Conservation (phyloP, 768 basidiomycete genomes). For the Chalciporus piperatus region DNA sequence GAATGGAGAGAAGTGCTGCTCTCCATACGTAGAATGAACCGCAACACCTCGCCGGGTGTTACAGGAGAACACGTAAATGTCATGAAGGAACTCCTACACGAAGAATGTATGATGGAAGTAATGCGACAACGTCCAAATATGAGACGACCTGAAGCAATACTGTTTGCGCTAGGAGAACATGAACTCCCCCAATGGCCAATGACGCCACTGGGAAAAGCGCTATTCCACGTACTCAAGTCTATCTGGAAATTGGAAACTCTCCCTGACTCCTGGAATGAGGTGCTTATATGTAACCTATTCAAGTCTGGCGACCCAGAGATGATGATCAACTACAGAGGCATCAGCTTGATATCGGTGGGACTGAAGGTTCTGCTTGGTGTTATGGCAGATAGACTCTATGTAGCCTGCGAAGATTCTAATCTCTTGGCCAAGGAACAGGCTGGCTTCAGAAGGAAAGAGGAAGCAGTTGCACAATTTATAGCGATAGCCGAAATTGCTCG, state of each 20-base stretch:
- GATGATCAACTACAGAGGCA: constrained; percentile 9
- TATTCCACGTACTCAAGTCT: not conserved
- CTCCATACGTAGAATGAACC: constrained; percentile 7
- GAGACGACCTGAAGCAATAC: too few relatives aligned
- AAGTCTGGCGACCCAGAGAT: constrained; percentile 11
- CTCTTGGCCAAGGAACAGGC: not conserved
- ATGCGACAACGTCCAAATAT: too few relatives aligned
- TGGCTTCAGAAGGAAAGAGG: constrained; percentile 10
- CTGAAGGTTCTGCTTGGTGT: constrained; percentile 8
- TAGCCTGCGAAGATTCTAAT: not conserved
- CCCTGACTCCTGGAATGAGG: constrained; percentile 4
- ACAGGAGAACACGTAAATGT: constrained; percentile 2
- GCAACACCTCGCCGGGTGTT: constrained; percentile 7
- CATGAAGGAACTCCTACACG: constrained; percentile 1
- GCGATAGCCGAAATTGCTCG: constrained; percentile 12
- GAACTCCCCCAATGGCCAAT: not conserved
- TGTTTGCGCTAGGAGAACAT: not conserved
- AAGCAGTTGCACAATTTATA: constrained; percentile 12
- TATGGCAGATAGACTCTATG: constrained; percentile 2
- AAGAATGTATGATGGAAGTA: constrained; percentile 4
- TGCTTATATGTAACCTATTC: constrained; percentile 4
- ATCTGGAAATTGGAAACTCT: not conserved
- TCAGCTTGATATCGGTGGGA: constrained; percentile 10
- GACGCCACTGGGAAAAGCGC: not conserved
- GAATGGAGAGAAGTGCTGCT: not conserved